Evolutionary conservation across 2,329 filamentous ascomycete genomes (phyloP), one percentile per base, ranked within the genome.

Genomic region (Cytospora chrysosperma): DNA sequence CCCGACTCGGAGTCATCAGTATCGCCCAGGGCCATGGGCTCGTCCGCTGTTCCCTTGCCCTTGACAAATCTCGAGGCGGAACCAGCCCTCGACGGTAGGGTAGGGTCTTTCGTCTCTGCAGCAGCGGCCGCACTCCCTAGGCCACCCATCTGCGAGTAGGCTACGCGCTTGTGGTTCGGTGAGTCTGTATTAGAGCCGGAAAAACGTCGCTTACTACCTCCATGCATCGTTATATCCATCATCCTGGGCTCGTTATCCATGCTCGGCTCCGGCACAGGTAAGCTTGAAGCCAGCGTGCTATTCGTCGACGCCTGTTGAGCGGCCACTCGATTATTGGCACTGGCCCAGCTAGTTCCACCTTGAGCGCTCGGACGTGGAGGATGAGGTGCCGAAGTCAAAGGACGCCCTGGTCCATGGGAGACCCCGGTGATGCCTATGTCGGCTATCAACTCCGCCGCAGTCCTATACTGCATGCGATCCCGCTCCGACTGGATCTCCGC

Each of bases 401-500:
- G 52, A 7, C 56, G 60, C 2, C 52, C 56, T 1, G 54, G 59
- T 10, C 51, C 62, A 9, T 2, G 43, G 28, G n/a, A 30, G 27
- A 24, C 19, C 17, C 21, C n/a, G 56, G 64, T 15, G 30, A 63
- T n/a, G 30, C 60, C 57, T 13, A 37, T 26, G 55, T 54, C 30
- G 7, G 51, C 55, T 12, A 59, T 61, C 30, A 67, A 1, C 61
- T 68, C 56, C 32, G 65, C 53, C 61, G 69, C 37, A 53, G 61
- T 69, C 62, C 68, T 70, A 19, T 69, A 15, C 77, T 77, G 47
- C 59, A 75, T 72, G 12, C 79, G 78, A n/a, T 78, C 74, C 10
- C 70, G 72, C 64, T 80, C 77, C 0, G 76, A 75, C 2, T 79
- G 75, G 19, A 84, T 80, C 64, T 82, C 79, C 0, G 75, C 75